Evolutionary conservation across 306 rosid genomes (phyloP).

Genomic region (Parietaria judaica): DNA sequence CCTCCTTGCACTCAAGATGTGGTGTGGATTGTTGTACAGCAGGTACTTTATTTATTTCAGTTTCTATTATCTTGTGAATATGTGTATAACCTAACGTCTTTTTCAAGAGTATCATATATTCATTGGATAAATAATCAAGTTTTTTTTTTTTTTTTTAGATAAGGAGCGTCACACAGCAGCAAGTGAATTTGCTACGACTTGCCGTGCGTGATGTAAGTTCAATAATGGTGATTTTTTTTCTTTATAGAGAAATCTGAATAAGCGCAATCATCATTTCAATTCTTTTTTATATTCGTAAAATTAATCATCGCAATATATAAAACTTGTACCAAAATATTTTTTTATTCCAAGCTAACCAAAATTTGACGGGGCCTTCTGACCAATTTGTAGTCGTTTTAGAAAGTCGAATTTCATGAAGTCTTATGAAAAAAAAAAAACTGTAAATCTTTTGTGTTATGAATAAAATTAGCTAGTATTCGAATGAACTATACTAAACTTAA

Average conservation of each 20-base stretch:
- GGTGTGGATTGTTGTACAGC: slow-evolving; percentile 40
- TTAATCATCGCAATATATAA: neutral
- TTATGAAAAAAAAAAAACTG: too few relatives aligned
- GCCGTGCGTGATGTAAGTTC: slow-evolving; percentile 81
- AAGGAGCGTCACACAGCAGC: slow-evolving; percentile 39
- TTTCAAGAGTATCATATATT: neutral
- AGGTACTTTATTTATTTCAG: slow-evolving; percentile 10
- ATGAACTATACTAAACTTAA: too few relatives aligned
- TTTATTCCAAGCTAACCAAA: too few relatives aligned
- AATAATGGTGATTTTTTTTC: neutral
- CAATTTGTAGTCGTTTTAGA: too few relatives aligned
- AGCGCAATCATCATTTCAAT: neutral
- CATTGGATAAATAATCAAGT: neutral
- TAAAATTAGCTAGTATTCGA: too few relatives aligned
- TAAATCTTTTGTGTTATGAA: too few relatives aligned
- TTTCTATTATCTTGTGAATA: neutral
- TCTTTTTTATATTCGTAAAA: too few relatives aligned
- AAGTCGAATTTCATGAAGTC: too few relatives aligned
- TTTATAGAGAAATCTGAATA: neutral
- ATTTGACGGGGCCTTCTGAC: too few relatives aligned
- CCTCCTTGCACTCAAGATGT: slow-evolving; percentile 70
- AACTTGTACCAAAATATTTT: neutral
- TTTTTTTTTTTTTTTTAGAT: slow-evolving; percentile 24
- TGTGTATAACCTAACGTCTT: neutral
- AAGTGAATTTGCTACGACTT: slow-evolving; percentile 39